phyloP scores from a whole-genome alignment of 306 rosid genomes.

The Medicago lupulina region DNA sequence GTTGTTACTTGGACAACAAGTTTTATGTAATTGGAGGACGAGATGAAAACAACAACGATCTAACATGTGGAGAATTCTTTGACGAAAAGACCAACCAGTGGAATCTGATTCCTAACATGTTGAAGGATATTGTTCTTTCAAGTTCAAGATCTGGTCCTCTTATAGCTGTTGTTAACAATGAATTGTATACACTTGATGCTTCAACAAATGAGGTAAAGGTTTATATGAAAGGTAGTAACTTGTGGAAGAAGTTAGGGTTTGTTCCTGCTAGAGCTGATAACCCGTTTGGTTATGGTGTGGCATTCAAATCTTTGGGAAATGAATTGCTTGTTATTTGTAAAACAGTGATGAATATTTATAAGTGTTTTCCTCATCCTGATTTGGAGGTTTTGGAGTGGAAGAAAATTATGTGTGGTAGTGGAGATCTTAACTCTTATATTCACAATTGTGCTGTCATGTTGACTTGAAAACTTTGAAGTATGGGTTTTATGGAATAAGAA shows the following conservation, averaged over 20 bases:
- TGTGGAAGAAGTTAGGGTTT: conserved; percentile 75
- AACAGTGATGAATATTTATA: conserved; percentile 51
- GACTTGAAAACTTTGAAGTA: conserved; percentile 62
- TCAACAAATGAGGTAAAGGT: conserved; percentile 71
- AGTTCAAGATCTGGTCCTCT: conserved; percentile 54
- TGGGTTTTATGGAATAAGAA: conserved; percentile 35
- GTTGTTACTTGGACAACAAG: conserved; percentile 73
- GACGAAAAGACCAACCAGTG: conserved; percentile 61
- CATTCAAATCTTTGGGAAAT: conserved; percentile 78
- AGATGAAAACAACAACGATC: conserved; percentile 47
- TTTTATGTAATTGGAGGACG: conserved; percentile 80
- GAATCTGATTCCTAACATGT: conserved; percentile 68
- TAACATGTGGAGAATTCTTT: conserved; percentile 66
- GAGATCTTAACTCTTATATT: conserved; percentile 59
- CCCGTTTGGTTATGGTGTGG: conserved; percentile 83
- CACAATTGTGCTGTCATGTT: conserved; percentile 78
- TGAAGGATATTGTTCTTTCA: conserved; percentile 48
- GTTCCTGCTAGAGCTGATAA: conserved; percentile 69
- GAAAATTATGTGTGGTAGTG: conserved; percentile 52
- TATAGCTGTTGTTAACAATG: conserved; percentile 68
- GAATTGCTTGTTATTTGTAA: conserved; percentile 73
- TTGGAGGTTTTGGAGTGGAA: conserved; percentile 64
- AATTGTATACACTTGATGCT: conserved; percentile 67
- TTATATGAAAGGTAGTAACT: conserved; percentile 54
- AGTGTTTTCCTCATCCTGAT: conserved; percentile 67